These are phyloP conservation scores for Colletotrichum cuscutae DNA, from an alignment of 2,329 filamentous ascomycete genomes.

Conservation along the genomic window DNA sequence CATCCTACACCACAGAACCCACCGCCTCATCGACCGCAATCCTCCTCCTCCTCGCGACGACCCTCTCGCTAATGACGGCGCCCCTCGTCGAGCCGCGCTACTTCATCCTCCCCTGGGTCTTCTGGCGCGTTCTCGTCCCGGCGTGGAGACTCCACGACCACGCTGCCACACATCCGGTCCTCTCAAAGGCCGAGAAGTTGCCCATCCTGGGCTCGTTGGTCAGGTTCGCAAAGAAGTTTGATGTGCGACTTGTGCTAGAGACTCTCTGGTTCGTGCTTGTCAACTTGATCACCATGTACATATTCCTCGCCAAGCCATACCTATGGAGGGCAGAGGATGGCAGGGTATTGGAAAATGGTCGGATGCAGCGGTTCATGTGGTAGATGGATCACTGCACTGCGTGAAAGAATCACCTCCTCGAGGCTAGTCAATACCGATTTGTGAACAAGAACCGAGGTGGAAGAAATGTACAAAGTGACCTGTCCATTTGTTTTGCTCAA, in stretches of 20 bases:
- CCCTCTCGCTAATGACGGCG: slow-evolving; percentile 84
- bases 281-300: slow-evolving; percentile 73
- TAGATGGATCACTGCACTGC: slow-evolving; percentile 46
- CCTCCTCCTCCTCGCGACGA: slow-evolving; percentile 73
- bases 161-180: background rate
- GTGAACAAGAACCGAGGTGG: background rate
- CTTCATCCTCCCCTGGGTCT: slow-evolving; percentile 94
- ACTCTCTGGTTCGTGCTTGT: slow-evolving; percentile 75
- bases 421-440: too few relatives aligned
- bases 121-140: slow-evolving; percentile 87
- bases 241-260: slow-evolving; percentile 67
- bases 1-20: slow-evolving; percentile 42
- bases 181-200: slow-evolving; percentile 1
- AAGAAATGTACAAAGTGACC: background rate
- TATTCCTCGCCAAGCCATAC: slow-evolving; percentile 77
- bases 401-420: too few relatives aligned
- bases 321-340: slow-evolving; percentile 69
- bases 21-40: slow-evolving; percentile 62
- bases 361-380: slow-evolving; percentile 85
- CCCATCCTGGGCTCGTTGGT: slow-evolving; percentile 18
- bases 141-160: slow-evolving; percentile 46
- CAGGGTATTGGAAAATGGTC: slow-evolving; percentile 62
- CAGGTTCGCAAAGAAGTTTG: slow-evolving; percentile 42
- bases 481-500: background rate
- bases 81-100: slow-evolving; percentile 96